Evolutionary conservation across 306 rosid species (phyloP).

Genomic region (Sicyos baderoa): DNA sequence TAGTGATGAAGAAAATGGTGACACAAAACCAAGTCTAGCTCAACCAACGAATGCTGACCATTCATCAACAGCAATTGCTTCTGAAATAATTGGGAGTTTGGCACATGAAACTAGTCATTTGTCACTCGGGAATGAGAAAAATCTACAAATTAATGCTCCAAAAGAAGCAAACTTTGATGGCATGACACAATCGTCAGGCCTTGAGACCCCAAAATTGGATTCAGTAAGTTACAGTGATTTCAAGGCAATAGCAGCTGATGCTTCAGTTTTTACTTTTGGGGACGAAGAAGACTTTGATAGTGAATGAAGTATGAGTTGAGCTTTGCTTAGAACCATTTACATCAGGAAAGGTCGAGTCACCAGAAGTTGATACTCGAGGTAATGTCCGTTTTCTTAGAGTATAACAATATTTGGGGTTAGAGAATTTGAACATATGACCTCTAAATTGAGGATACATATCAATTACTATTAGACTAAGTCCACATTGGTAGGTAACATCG

Average conservation of each 20-base stretch:
- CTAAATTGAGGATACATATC: no score
- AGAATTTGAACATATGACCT: no score
- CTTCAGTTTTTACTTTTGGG: conserved; percentile 83
- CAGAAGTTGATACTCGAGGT: not conserved
- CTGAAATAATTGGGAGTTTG: conserved; percentile 17
- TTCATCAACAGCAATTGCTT: conserved; percentile 37
- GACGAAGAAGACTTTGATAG: conserved; percentile 89
- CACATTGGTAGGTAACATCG: not conserved
- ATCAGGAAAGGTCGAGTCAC: not conserved
- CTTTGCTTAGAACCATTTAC: not conserved
- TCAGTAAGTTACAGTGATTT: conserved; percentile 45
- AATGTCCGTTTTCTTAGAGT: no score
- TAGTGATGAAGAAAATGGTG: conserved; percentile 63
- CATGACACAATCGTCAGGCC: conserved; percentile 24
- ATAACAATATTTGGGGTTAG: no score
- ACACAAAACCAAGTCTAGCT: conserved; percentile 21
- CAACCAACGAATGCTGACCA: conserved; percentile 26
- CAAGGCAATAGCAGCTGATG: conserved; percentile 93
- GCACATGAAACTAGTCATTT: conserved; percentile 28
- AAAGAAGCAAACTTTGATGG: conserved; percentile 28
- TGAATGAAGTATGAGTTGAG: conserved; percentile 32
- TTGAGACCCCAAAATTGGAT: conserved; percentile 27
- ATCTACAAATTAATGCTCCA: conserved; percentile 24
- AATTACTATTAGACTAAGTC: no score
- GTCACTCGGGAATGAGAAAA: conserved; percentile 33